phyloP scores from a whole-genome alignment of 169 alveolate genomes.

The Condylostoma magnum region DNA sequence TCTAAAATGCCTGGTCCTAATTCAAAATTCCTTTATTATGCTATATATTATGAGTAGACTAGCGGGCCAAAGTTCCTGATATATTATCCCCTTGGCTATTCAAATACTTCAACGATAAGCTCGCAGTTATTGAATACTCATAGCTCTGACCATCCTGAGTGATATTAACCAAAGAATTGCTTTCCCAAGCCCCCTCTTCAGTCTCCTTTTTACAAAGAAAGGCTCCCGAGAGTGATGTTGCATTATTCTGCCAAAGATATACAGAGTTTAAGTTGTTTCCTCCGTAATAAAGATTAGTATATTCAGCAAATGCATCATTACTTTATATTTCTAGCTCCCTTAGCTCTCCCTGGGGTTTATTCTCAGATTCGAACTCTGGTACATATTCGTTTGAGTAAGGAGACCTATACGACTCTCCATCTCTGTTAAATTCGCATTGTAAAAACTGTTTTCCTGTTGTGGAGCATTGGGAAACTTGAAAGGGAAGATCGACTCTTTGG shows the following conservation, averaged over 20 bases:
- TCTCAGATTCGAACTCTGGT: slow-evolving; percentile 66
- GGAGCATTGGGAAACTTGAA: slow-evolving; percentile 23
- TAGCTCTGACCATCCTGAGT: slow-evolving; percentile 40
- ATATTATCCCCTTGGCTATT: slow-evolving; percentile 2
- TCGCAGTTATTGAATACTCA: slow-evolving; percentile 49
- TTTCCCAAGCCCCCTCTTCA: slow-evolving; percentile 73
- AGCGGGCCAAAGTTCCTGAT: slow-evolving; percentile 28
- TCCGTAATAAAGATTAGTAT: slow-evolving; percentile 58
- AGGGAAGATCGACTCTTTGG: slow-evolving; percentile 48
- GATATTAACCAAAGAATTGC: slow-evolving; percentile 56
- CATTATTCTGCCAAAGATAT: slow-evolving; percentile 66
- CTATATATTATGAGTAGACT: slow-evolving; percentile 30
- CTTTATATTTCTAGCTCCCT: slow-evolving; percentile 69
- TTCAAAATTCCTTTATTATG: background rate
- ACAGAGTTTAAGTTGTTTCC: slow-evolving; percentile 47
- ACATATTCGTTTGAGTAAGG: slow-evolving; percentile 61
- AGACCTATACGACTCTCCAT: slow-evolving; percentile 77
- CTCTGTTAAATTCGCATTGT: slow-evolving; percentile 74
- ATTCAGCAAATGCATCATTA: slow-evolving; percentile 59
- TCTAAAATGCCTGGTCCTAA: background rate
- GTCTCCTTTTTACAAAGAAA: slow-evolving; percentile 66
- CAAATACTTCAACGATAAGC: slow-evolving; percentile 51
- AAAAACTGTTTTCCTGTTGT: slow-evolving; percentile 21
- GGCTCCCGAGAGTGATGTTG: slow-evolving; percentile 68
- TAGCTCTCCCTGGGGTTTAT: slow-evolving; percentile 41